phyloP scores from a whole-genome alignment of 352 stramenopile genomes.

The Pythium catenulatum region DNA sequence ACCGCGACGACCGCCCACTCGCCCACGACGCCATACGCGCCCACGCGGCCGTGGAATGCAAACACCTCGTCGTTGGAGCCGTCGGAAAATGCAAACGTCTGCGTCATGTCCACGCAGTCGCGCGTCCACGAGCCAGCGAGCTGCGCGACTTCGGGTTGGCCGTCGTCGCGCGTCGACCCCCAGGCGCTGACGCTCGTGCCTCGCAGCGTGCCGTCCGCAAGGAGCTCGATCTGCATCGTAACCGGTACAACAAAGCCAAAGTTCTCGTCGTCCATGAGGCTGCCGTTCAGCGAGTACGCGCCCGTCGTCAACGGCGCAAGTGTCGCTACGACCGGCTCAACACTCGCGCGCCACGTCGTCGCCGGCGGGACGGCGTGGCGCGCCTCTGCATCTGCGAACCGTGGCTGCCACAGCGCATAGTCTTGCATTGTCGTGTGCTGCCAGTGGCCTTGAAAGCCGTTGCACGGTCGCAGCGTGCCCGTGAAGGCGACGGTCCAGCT shows the following conservation, averaged over 20 bases:
- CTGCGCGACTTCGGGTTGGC: not conserved
- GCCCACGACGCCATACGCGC: not conserved
- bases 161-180: not conserved
- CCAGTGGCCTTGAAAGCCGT: not conserved
- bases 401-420: not conserved
- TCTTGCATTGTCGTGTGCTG: not conserved
- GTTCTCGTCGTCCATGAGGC: not conserved
- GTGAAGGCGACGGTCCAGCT: not conserved
- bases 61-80: not conserved
- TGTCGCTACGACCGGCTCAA: not conserved
- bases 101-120: not conserved
- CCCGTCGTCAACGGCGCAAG: not conserved
- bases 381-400: no score
- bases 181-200: not conserved
- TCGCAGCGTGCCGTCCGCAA: not conserved
- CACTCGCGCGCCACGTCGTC: not conserved
- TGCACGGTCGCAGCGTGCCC: not conserved
- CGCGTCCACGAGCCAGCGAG: constrained; percentile 3
- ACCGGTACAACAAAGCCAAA: not conserved
- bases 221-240: not conserved
- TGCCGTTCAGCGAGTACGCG: not conserved
- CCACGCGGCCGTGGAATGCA: not conserved
- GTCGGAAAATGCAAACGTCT: not conserved
- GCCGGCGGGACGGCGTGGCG: no score
- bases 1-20: not conserved